A percentile compares a stretch with the other conserved stretches of the same genome.
These are phyloP conservation scores for Fusarium nygamai DNA, from an alignment of 2,329 filamentous ascomycete genomes.

Conservation along the genomic window DNA sequence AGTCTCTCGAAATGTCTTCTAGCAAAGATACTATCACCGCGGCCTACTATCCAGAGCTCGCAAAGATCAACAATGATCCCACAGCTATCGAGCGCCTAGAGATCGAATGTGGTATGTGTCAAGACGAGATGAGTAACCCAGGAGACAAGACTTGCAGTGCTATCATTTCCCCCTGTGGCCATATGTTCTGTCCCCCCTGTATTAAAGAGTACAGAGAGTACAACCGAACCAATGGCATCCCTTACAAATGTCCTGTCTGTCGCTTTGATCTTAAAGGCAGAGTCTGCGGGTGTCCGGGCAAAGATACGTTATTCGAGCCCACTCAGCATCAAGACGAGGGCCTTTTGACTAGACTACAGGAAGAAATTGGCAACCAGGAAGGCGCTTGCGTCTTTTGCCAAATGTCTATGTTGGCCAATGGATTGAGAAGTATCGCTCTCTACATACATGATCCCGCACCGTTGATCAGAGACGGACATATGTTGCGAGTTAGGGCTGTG, in stretches of 20 bases:
- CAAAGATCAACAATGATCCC: neutral
- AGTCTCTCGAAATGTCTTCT: neutral
- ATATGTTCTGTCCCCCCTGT: conserved; percentile 21
- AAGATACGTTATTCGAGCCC: neutral
- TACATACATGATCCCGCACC: neutral
- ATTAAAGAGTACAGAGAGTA: fast-evolving
- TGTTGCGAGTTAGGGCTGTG: neutral
- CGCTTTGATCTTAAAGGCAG: neutral
- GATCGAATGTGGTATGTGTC: conserved; percentile 5
- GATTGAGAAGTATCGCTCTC: neutral
- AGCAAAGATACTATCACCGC: neutral
- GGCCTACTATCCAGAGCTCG: neutral
- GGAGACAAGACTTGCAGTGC: neutral
- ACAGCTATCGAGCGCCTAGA: neutral
- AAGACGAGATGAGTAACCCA: neutral
- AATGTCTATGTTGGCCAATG: neutral
- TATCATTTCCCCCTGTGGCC: neutral
- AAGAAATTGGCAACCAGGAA: neutral
- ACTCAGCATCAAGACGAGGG: neutral
- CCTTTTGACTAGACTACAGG: neutral
- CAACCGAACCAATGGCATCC: fast-evolving
- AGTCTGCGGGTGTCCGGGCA: neutral
- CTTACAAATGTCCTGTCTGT: neutral
- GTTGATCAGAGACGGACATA: neutral
- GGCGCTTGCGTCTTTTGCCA: neutral